phyloP scores from a whole-genome alignment of 345 rosid genomes.

The Gossypium anomalum region DNA sequence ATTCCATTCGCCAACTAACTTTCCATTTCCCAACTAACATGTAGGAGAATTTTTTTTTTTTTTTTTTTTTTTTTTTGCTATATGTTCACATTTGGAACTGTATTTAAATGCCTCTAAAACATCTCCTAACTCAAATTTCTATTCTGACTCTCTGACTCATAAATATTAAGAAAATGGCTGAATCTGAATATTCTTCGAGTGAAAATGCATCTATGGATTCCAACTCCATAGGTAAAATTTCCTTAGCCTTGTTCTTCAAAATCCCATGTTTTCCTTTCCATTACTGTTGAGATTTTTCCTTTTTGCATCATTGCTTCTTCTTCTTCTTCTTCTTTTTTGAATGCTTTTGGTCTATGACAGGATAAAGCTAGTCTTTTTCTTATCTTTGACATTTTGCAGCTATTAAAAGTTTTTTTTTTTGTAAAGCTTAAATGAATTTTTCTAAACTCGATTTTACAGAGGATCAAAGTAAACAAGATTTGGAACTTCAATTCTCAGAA shows the following conservation, averaged over 20 bases:
- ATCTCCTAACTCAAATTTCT: neutral
- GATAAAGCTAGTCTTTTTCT: neutral
- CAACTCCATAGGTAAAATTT: conserved; percentile 3
- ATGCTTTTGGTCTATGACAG: neutral
- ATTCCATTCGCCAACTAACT: conserved; percentile 20
- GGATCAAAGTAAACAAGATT: conserved; percentile 19
- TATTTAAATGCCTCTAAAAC: neutral
- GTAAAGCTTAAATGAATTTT: neutral
- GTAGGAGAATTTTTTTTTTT: neutral
- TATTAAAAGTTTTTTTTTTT: neutral
- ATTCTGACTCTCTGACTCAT: neutral
- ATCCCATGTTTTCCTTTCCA: neutral
- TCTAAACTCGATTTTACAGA: neutral
- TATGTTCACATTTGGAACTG: neutral
- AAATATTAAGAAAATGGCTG: conserved; percentile 18
- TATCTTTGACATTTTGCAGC: neutral
- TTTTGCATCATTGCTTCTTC: neutral
- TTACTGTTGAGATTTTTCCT: neutral
- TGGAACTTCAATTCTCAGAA: conserved; percentile 30
- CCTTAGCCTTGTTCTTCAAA: neutral
- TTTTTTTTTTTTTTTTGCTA: neutral
- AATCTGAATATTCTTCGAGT: conserved; percentile 20
- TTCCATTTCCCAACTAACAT: conserved; percentile 9
- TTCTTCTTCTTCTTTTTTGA: neutral
- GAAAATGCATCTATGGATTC: conserved; percentile 18